Conservation (phyloP, 495 filamentous ascomycete species). For the Lasiosphaeria hispida region DNA sequence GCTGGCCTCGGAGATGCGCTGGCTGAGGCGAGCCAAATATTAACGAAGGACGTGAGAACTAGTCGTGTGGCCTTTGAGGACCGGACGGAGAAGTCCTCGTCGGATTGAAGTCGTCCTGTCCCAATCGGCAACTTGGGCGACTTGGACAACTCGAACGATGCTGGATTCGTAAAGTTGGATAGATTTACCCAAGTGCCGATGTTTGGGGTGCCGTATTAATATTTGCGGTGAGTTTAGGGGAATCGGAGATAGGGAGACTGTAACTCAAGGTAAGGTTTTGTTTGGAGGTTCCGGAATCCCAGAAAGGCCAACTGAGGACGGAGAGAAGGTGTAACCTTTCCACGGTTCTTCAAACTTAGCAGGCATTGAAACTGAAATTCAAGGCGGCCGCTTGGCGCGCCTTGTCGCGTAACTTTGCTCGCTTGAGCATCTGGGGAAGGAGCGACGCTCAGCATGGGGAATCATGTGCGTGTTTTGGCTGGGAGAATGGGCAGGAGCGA, state of each 20-base stretch:
- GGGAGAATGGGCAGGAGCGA: neutral
- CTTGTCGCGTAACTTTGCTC: neutral
- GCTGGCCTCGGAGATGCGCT: no score
- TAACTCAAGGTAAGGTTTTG: neutral
- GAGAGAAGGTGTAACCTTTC: slow-evolving; percentile 6
- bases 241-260: neutral
- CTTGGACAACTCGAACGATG: neutral
- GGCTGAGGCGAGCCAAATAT: neutral
- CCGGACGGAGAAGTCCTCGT: no score
- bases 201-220: slow-evolving; percentile 12
- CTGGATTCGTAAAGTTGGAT: slow-evolving; percentile 4
- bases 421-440: neutral
- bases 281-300: neutral
- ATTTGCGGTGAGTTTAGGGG: neutral
- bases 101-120: no score
- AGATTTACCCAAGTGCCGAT: slow-evolving; percentile 17
- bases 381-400: neutral
- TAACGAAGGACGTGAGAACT: neutral
- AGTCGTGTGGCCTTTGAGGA: neutral
- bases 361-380: no score
- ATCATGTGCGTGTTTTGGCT: neutral
- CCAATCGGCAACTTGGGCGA: neutral
- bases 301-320: neutral
- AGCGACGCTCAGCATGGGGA: neutral
- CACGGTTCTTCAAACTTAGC: no score